Conservation (phyloP, 208 protist genomes). For the Acanthamoeba lenticulata region DNA sequence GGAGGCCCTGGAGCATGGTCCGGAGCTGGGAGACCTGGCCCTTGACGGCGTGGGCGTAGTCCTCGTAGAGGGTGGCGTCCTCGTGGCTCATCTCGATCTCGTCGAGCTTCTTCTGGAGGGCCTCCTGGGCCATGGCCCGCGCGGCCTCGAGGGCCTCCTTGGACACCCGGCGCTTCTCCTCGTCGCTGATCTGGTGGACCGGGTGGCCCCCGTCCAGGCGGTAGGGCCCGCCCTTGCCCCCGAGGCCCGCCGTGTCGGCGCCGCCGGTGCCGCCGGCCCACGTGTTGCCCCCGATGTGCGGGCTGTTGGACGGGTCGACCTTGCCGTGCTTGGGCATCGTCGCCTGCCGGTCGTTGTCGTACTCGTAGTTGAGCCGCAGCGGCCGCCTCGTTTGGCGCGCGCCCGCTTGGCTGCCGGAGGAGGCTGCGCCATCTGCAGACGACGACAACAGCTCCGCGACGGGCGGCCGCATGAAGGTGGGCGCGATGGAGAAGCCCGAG, state of each 20-base stretch:
- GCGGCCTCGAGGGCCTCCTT: conserved; percentile 73
- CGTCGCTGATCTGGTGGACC: conserved; percentile 91
- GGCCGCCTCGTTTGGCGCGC: background rate
- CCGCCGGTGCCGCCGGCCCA: conserved; percentile 90
- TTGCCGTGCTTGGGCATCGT: conserved; percentile 89
- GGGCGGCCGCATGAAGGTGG: background rate
- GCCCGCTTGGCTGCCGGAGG: background rate
- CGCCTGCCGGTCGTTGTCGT: conserved; percentile 60
- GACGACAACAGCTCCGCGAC: background rate
- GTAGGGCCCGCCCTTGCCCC: conserved; percentile 91
- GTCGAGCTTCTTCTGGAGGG: conserved; percentile 67
- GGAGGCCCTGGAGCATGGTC: conserved; percentile 86
- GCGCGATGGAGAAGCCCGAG: background rate
- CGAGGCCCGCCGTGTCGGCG: conserved; percentile 77
- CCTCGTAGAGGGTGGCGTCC: conserved; percentile 68
- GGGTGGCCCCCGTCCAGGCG: conserved; percentile 90
- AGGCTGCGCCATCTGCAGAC: background rate
- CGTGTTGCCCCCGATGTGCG: conserved; percentile 93
- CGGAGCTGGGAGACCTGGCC: conserved; percentile 83
- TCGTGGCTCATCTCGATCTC: conserved; percentile 73
- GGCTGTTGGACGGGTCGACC: conserved; percentile 87
- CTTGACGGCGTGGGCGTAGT: conserved; percentile 67
- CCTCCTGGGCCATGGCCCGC: conserved; percentile 71
- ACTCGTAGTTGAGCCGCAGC: conserved; percentile 12
- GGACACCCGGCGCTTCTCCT: conserved; percentile 91